Percentiles rank a stretch among this genome's conserved stretches.
phyloP scores from a whole-genome alignment of 257 asterid genomes.

The Nicotiana undulata region DNA sequence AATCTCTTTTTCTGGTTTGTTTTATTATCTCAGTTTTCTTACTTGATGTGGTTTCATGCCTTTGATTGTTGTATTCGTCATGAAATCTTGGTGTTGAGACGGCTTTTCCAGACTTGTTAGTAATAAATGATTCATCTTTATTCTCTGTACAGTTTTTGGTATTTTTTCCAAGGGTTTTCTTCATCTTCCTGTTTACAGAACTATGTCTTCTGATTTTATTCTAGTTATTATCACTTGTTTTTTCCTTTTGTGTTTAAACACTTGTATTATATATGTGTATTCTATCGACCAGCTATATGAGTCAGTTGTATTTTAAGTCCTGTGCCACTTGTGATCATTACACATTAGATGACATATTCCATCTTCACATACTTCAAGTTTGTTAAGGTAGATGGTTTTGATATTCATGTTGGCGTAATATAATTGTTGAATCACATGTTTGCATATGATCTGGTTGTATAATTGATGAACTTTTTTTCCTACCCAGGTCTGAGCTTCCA shows the following conservation, averaged over 20 bases:
- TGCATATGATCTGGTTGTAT: background rate
- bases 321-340: background rate
- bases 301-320: background rate
- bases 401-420: background rate
- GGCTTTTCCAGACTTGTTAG: too few species aligned
- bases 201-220: background rate
- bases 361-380: background rate
- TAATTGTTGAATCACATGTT: too few species aligned
- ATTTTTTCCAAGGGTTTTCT: background rate
- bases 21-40: background rate
- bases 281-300: background rate
- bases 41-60: background rate
- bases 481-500: slow-evolving; percentile 33
- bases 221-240: background rate
- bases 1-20: background rate
- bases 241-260: background rate
- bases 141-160: background rate
- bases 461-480: background rate
- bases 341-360: background rate
- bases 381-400: background rate
- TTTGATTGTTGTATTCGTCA: background rate
- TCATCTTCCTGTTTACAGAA: background rate
- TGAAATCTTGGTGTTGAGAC: background rate
- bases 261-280: background rate
- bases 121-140: too few species aligned